Evolutionary conservation across 2,329 filamentous ascomycete genomes (phyloP).

Genomic region (Alternaria sp.): DNA sequence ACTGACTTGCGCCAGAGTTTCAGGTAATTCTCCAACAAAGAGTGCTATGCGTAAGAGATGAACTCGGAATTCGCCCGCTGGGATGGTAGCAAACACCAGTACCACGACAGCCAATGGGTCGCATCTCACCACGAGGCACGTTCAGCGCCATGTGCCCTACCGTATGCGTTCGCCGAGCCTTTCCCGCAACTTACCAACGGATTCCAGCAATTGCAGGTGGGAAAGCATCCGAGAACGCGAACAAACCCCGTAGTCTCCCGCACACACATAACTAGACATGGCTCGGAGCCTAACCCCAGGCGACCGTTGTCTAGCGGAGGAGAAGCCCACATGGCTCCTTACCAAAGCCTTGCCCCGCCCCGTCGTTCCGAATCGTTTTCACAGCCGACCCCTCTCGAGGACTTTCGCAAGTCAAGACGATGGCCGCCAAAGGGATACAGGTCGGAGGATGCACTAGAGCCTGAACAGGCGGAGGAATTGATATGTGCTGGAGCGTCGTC

Average conservation of each 20-base stretch:
- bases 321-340: conserved; percentile 38
- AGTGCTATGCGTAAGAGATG: conserved; percentile 52
- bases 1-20: conserved; percentile 41
- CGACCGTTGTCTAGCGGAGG: conserved; percentile 48
- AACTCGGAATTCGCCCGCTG: conserved; percentile 48
- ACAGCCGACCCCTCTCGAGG: conserved; percentile 50
- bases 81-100: conserved; percentile 44
- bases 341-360: conserved; percentile 34
- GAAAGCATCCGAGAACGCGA: conserved; percentile 40
- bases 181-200: conserved; percentile 33
- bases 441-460: conserved; percentile 42
- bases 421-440: conserved; percentile 54
- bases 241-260: conserved; percentile 48
- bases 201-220: conserved; percentile 41
- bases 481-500: conserved; percentile 52
- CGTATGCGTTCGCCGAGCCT: conserved; percentile 43
- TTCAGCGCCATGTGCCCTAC: conserved; percentile 30
- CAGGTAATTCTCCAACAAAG: conserved; percentile 31
- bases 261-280: conserved; percentile 49
- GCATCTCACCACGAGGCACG: conserved; percentile 36
- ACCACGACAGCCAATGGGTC: conserved; percentile 44
- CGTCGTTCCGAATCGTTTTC: conserved; percentile 49
- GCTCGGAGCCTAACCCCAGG: conserved; percentile 43
- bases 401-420: conserved; percentile 46
- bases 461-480: conserved; percentile 49